phyloP scores from a whole-genome alignment of 2,329 filamentous ascomycete species.

The Calonectria montana region DNA sequence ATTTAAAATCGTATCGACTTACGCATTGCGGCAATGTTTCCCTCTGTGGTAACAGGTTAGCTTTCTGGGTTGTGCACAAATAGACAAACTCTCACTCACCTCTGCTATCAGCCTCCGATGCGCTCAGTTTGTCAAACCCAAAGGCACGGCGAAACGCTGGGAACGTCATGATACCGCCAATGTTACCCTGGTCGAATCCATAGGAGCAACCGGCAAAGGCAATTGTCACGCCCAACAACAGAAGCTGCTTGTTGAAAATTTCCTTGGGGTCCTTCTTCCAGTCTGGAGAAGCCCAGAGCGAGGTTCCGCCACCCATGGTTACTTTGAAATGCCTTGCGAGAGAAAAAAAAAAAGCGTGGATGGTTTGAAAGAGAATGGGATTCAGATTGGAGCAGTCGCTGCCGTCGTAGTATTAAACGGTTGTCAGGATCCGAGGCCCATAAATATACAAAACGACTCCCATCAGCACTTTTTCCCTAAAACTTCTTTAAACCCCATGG shows the following conservation, averaged over 20 bases:
- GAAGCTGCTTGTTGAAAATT: constrained; percentile 13
- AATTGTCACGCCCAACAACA: constrained; percentile 9
- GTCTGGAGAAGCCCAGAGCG: constrained; percentile 21
- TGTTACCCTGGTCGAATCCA: constrained; percentile 22
- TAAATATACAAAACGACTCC: not conserved
- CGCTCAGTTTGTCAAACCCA: constrained; percentile 11
- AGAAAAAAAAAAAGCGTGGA: not conserved
- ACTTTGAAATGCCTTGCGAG: not conserved
- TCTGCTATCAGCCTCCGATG: not conserved
- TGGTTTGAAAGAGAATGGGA: not conserved
- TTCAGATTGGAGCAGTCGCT: not conserved
- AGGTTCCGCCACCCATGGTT: constrained; percentile 21
- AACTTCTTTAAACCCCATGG: not conserved
- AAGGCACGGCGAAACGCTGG: constrained; percentile 17
- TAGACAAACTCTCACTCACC: not conserved
- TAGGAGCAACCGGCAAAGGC: constrained; percentile 13
- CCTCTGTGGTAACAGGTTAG: constrained; percentile 8
- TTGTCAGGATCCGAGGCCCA: not conserved
- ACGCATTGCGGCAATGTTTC: constrained; percentile 23
- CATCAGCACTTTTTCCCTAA: not conserved
- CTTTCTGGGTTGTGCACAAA: not conserved
- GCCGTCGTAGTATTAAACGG: not conserved
- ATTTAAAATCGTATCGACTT: not conserved
- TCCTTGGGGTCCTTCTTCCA: constrained; percentile 25
- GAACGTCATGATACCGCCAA: constrained; percentile 19